Percentiles rank a stretch among this genome's conserved stretches.
These are phyloP conservation scores for Strobilomyces confusus DNA, from an alignment of 768 basidiomycete genomes.

Conservation along the genomic window DNA sequence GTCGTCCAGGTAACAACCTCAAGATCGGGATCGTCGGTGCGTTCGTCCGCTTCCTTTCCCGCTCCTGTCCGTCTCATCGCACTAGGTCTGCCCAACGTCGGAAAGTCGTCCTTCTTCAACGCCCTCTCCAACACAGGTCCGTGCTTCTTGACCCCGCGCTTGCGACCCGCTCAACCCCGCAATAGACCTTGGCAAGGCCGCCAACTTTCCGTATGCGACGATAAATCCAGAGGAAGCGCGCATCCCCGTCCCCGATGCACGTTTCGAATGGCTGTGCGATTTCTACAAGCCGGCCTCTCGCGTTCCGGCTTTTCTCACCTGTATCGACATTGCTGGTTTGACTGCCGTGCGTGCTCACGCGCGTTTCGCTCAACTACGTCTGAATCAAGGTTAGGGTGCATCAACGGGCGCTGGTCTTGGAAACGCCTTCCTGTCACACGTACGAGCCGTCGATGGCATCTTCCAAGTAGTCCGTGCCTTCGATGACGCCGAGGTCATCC, in stretches of 20 bases:
- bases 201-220: conserved; percentile 95
- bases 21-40: conserved; percentile 99
- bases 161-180: conserved; percentile 7
- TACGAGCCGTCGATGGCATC: conserved; percentile 97
- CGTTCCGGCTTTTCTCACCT: conserved; percentile 93
- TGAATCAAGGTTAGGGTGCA: conserved; percentile 59
- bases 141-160: conserved; percentile 17
- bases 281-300: conserved; percentile 84
- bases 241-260: conserved; percentile 89
- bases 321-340: conserved; percentile 97
- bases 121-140: conserved; percentile 85
- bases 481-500: conserved; percentile 98
- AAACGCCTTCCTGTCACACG: conserved; percentile 95
- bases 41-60: conserved; percentile 11
- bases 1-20: conserved; percentile 93
- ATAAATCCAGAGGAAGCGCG: conserved; percentile 96
- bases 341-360: conserved; percentile 65
- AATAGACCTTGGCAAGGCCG: conserved; percentile 87
- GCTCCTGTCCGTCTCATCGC: neutral
- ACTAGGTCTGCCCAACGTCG: conserved; percentile 90
- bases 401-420: conserved; percentile 98
- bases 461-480: conserved; percentile 98
- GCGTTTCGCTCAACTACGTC: conserved; percentile 6
- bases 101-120: conserved; percentile 99
- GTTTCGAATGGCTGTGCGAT: conserved; percentile 93